Evolutionary conservation across 495 filamentous ascomycete species (phyloP).

Genomic region (Aspergillus wentii): DNA sequence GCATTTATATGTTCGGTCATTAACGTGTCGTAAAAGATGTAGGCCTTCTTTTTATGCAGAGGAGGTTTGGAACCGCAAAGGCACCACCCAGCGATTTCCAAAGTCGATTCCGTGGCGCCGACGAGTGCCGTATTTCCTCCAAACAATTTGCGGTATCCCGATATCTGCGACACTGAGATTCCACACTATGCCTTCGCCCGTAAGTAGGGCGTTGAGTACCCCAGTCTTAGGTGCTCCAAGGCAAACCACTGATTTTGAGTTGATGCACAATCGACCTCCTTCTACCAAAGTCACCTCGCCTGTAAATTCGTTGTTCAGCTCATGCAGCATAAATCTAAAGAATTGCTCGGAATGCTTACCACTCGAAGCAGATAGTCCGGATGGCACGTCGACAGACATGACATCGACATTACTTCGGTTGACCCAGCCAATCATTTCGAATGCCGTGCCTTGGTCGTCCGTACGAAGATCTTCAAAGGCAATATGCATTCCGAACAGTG

Average conservation of each 20-base stretch:
- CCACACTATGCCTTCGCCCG: conserved; percentile 57
- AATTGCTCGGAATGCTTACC: conserved; percentile 45
- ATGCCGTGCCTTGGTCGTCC: conserved; percentile 76
- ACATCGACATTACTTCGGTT: conserved; percentile 75
- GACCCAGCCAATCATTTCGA: conserved; percentile 80
- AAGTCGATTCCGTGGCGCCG: conserved; percentile 79
- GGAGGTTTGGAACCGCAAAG: conserved; percentile 31
- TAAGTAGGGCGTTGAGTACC: conserved; percentile 63
- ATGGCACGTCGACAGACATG: conserved; percentile 81
- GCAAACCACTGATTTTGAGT: conserved; percentile 70
- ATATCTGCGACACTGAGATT: conserved; percentile 79
- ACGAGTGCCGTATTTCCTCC: conserved; percentile 80
- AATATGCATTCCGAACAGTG: conserved; percentile 75
- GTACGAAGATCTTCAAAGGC: conserved; percentile 78
- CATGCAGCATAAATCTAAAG: conserved; percentile 17
- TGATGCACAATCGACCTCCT: conserved; percentile 65
- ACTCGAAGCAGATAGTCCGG: conserved; percentile 73
- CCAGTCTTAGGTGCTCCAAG: conserved; percentile 83
- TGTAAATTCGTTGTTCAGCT: conserved; percentile 14
- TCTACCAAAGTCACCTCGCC: conserved; percentile 54
- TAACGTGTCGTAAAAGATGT: too few relatives aligned
- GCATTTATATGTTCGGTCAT: too few relatives aligned
- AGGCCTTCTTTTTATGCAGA: conserved; percentile 10
- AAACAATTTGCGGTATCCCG: conserved; percentile 72
- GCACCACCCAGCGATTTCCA: conserved; percentile 75